A percentile compares a stretch with the other conserved stretches of the same genome.
Conservation (phyloP, 2,329 filamentous ascomycete genomes). For the Fonsecaea nubica region DNA sequence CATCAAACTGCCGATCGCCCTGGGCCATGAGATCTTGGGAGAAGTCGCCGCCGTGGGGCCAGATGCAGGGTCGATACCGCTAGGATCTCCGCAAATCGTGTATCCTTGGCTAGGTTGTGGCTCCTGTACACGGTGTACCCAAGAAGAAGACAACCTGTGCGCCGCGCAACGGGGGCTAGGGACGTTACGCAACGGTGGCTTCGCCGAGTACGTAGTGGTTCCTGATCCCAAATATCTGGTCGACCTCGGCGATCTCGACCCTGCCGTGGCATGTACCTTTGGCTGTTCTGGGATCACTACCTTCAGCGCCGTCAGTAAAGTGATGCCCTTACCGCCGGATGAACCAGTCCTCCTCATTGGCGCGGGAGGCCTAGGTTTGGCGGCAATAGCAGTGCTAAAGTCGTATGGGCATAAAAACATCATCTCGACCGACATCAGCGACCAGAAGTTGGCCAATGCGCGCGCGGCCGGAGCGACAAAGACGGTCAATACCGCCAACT, state of each 20-base stretch:
- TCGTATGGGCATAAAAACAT: constrained; percentile 19
- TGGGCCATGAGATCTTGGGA: constrained; percentile 27
- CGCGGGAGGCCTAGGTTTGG: constrained; percentile 28
- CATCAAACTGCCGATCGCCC: constrained; percentile 21
- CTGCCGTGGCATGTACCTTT: constrained; percentile 33
- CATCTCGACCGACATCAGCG: constrained; percentile 25
- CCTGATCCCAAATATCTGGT: constrained; percentile 31
- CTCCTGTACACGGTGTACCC: constrained; percentile 19
- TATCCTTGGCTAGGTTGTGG: constrained; percentile 24
- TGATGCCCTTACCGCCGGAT: constrained; percentile 6
- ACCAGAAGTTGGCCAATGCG: constrained; percentile 17
- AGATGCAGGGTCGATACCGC: not conserved
- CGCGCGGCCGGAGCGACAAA: constrained; percentile 22
- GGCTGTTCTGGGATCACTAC: constrained; percentile 25
- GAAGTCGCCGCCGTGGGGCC: constrained; percentile 11
- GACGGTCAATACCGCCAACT: constrained; percentile 9
- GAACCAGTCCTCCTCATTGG: constrained; percentile 25
- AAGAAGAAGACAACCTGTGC: constrained; percentile 69
- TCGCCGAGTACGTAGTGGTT: constrained; percentile 28
- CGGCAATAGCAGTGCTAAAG: constrained; percentile 31
- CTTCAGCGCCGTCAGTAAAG: constrained; percentile 15
- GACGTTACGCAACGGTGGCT: constrained; percentile 49
- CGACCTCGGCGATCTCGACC: constrained; percentile 45
- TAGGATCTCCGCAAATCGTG: constrained; percentile 21
- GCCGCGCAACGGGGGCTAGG: constrained; percentile 72